Base-by-base conservation (phyloP, 2,329 filamentous ascomycete genomes). In the Arthrobotrys sinensis region DNA sequence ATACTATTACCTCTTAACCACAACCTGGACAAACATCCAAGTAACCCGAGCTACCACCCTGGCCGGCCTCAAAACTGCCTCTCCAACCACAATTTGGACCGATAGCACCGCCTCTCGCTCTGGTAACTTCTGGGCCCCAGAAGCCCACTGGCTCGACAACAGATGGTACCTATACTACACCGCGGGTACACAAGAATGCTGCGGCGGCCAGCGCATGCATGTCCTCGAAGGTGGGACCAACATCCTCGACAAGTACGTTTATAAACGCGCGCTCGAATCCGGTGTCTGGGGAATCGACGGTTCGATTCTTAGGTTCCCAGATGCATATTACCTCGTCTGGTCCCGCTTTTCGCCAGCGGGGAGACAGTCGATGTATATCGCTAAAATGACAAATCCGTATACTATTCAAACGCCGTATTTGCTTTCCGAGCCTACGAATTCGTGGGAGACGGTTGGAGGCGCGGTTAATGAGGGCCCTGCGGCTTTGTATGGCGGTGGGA, bases 81-180 rank as follows among this genome's bases (percentile, higher is more conserved):
- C 86, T 43, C 86, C 85, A 19, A 88, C 88, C 79, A 83, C 82
- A 1, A 86, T 90, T 32, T 90, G 87, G 83, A 85, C 84, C 0
- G 86, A 88, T 69, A 83, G 82, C 3, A 86, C 85, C 14, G 81
- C 87, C 1, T 83, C 83, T 3, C 84, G 87, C 14, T 87, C 86
- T 82, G 87, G 87, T 82, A 89, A 88, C 67, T 86, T 90, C 43
- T 90, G 88, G 88, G 88, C 88, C 0, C 88, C 88, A 60, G 80
- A 80, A 57, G 75, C 77, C 66, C 80, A 80, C 57, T 80, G 68
- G 63, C 72, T 80, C 32, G 67, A 80, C 40, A 80, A 81, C 50
- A 80, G 81, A 38, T 87, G 88, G 88, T 89, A 88, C 71, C 85
- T 90, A 45, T 90, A 89, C 83, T 90, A 89, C 81, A 87, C 88